Conservation (phyloP, 1,284 basidiomycete genomes). For the Boletus semigastroideus region DNA sequence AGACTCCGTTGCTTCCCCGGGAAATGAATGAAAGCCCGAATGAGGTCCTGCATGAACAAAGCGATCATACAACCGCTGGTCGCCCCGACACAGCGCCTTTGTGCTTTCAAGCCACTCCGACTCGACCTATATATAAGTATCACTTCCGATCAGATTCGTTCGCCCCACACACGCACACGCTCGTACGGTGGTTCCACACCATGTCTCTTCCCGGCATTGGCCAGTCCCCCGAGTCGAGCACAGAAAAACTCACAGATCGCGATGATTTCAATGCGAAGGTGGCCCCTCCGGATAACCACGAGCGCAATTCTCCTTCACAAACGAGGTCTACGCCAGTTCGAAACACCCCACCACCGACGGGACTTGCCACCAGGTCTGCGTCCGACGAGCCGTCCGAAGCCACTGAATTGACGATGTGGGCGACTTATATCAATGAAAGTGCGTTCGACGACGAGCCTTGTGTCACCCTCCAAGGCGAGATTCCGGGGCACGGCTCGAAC, state of each 20-base stretch:
- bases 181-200: slow-evolving; percentile 1
- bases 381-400: slow-evolving; percentile 1
- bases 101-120: slow-evolving; percentile 17
- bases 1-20: neutral
- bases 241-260: neutral
- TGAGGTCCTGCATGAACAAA: slow-evolving; percentile 10
- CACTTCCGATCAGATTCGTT: neutral
- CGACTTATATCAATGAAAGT: neutral
- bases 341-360: neutral
- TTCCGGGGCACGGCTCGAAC: slow-evolving; percentile 5
- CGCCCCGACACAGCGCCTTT: slow-evolving; percentile 14
- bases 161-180: neutral
- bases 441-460: slow-evolving; percentile 14
- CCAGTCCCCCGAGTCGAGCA: neutral
- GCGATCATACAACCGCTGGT: neutral
- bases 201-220: slow-evolving; percentile 7
- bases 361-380: slow-evolving; percentile 1
- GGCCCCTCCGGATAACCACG: neutral
- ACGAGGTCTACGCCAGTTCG: neutral
- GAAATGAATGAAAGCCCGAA: neutral
- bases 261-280: neutral
- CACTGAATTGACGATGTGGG: slow-evolving; percentile 5
- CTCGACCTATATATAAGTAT: neutral
- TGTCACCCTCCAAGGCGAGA: slow-evolving; percentile 10
- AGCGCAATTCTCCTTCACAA: neutral